These are phyloP conservation scores for Phytopythium kandeliae DNA, from an alignment of 352 stramenopile species.

Conservation along the genomic window DNA sequence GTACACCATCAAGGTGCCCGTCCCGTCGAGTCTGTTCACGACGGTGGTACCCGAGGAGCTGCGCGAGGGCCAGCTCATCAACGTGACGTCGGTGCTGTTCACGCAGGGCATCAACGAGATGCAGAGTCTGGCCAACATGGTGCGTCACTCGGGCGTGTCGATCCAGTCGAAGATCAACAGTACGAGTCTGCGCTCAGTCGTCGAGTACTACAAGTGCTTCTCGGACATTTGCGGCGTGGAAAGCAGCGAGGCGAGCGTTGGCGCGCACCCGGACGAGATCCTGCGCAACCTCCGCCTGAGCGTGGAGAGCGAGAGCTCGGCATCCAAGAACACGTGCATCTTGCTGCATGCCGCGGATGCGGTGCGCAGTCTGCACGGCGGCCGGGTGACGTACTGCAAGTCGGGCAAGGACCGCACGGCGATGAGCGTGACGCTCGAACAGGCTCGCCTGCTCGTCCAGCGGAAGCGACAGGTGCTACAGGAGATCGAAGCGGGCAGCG, in stretches of 20 bases:
- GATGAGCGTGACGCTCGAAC: slow-evolving; percentile 96
- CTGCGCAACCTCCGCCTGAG: slow-evolving; percentile 55
- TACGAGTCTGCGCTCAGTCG: slow-evolving; percentile 59
- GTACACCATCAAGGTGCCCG: slow-evolving; percentile 62
- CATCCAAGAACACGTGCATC: slow-evolving; percentile 86
- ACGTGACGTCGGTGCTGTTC: slow-evolving; percentile 75
- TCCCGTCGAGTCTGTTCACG: slow-evolving; percentile 37
- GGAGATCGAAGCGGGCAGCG: slow-evolving; percentile 47
- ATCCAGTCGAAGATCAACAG: slow-evolving; percentile 85
- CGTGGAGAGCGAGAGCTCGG: slow-evolving; percentile 68
- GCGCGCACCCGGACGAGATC: slow-evolving; percentile 62
- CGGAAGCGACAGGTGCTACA: slow-evolving; percentile 66
- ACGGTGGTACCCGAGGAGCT: slow-evolving; percentile 41
- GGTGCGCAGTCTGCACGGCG: slow-evolving; percentile 89
- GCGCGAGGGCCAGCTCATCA: slow-evolving; percentile 49
- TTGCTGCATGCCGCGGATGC: slow-evolving; percentile 77
- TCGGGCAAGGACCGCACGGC: slow-evolving; percentile 97
- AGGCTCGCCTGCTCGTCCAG: slow-evolving; percentile 87
- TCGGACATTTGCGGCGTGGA: slow-evolving; percentile 28
- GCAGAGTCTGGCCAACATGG: slow-evolving; percentile 90
- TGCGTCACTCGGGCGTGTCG: slow-evolving; percentile 70
- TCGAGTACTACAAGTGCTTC: slow-evolving; percentile 75
- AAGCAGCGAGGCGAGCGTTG: slow-evolving; percentile 42
- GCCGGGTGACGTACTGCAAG: slow-evolving; percentile 96
- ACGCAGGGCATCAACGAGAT: slow-evolving; percentile 93